Evolutionary conservation across 441 rosid species (phyloP).

Genomic region (Adansonia grandidieri): DNA sequence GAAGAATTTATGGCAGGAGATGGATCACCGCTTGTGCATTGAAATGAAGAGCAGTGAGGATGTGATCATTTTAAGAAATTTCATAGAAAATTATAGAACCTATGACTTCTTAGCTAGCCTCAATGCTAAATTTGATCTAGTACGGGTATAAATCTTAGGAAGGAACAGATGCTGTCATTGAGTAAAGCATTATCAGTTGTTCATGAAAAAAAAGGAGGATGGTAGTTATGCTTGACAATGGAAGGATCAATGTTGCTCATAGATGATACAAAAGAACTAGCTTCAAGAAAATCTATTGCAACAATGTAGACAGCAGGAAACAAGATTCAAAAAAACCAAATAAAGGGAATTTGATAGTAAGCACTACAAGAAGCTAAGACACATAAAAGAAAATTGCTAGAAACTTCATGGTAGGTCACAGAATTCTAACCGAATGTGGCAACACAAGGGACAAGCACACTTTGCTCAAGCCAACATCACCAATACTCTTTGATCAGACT

Average conservation of each 20-base stretch:
- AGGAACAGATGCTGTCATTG: too few relatives aligned
- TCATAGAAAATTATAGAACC: too few relatives aligned
- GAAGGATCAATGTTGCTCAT: background rate
- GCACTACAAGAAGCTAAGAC: background rate
- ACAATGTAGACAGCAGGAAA: background rate
- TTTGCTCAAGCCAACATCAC: background rate
- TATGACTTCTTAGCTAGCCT: too few relatives aligned
- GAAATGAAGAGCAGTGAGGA: too few relatives aligned
- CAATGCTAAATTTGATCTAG: too few relatives aligned
- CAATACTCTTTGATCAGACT: background rate
- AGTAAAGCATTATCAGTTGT: too few relatives aligned
- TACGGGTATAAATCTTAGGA: too few relatives aligned
- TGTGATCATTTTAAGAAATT: too few relatives aligned
- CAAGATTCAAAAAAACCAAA: background rate
- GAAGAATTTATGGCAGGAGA: too few relatives aligned
- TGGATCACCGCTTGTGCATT: too few relatives aligned
- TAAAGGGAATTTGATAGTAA: background rate
- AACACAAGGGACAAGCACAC: background rate
- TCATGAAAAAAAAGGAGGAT: background rate
- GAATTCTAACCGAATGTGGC: background rate
- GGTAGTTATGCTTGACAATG: background rate
- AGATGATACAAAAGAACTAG: background rate
- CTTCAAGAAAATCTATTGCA: background rate
- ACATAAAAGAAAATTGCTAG: background rate
- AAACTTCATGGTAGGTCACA: background rate